phyloP scores from a whole-genome alignment of 1,284 basidiomycete species.

The Tremellales sp. region DNA sequence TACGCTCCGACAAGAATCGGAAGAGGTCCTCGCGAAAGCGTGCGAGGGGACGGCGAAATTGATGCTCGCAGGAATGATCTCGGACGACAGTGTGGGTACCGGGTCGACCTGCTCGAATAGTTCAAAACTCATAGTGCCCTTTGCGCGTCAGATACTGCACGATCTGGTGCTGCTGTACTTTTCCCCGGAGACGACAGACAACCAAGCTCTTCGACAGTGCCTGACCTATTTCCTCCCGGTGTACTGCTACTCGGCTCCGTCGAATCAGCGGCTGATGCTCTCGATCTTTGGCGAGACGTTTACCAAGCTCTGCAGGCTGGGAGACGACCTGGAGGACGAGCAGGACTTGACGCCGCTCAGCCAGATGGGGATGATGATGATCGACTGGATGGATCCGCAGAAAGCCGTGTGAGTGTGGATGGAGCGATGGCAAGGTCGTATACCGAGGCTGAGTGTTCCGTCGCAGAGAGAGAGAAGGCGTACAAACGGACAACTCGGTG shows the following conservation, averaged over 20 bases:
- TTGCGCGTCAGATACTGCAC: slow-evolving; percentile 61
- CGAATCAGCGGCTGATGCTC: slow-evolving; percentile 75
- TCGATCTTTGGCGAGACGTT: slow-evolving; percentile 73
- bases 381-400: slow-evolving; percentile 90
- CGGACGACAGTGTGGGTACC: slow-evolving; percentile 61
- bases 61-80: slow-evolving; percentile 76
- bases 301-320: slow-evolving; percentile 59
- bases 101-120: neutral
- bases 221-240: slow-evolving; percentile 94
- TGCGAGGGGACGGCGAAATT: slow-evolving; percentile 86
- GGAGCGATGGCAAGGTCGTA: neutral
- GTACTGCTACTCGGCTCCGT: slow-evolving; percentile 78
- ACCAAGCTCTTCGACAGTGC: slow-evolving; percentile 86
- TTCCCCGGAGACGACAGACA: slow-evolving; percentile 77
- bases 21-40: slow-evolving; percentile 72
- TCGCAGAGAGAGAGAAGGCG: slow-evolving; percentile 42
- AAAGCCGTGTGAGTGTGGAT: slow-evolving; percentile 62
- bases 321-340: slow-evolving; percentile 69
- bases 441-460: neutral
- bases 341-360: slow-evolving; percentile 74
- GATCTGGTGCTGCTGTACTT: slow-evolving; percentile 80
- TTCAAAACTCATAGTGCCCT: slow-evolving; percentile 3
- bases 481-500: slow-evolving; percentile 53
- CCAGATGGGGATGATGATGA: slow-evolving; percentile 77
- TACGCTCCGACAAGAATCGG: slow-evolving; percentile 67